A percentile compares a stretch with the other conserved stretches of the same genome.
phyloP scores from a whole-genome alignment of 352 stramenopile genomes.

The Globisporangium mamillatum region DNA sequence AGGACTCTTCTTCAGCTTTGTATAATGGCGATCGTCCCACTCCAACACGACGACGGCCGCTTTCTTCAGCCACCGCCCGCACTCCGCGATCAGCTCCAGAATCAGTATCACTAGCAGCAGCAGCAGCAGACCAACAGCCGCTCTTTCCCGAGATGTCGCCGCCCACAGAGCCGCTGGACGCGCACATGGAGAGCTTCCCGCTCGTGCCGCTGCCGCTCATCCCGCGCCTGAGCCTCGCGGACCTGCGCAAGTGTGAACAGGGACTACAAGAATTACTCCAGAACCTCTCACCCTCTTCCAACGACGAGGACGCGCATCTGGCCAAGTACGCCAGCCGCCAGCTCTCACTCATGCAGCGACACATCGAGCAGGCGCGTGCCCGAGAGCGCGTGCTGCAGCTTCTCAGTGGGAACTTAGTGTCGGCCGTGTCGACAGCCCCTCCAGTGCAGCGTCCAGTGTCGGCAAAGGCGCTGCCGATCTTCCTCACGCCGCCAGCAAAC shows the following conservation, averaged over 20 bases:
- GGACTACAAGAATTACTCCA: constrained; percentile 35
- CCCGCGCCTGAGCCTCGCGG: constrained; percentile 32
- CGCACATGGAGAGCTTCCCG: constrained; percentile 68
- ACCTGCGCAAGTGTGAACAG: constrained; percentile 44
- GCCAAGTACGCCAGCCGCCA: constrained; percentile 58
- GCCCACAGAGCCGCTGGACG: constrained; percentile 18
- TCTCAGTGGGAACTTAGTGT: constrained; percentile 18
- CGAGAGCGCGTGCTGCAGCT: constrained; percentile 52
- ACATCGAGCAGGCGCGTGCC: constrained; percentile 51
- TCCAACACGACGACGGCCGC: neutral
- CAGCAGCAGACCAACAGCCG: neutral
- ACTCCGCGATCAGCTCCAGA: constrained; percentile 4
- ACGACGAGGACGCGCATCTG: constrained; percentile 42
- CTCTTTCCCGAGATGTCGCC: constrained; percentile 10
- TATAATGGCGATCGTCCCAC: neutral
- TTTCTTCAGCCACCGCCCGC: neutral
- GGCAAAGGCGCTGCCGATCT: constrained; percentile 10
- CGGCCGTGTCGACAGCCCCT: neutral
- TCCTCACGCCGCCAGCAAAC: constrained; percentile 7
- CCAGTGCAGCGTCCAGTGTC: neutral
- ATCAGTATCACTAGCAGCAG: neutral
- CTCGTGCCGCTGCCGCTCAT: constrained; percentile 60
- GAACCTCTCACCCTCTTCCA: constrained; percentile 30
- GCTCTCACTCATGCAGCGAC: constrained; percentile 45
- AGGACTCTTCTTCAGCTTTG: neutral